Percentiles rank a stretch among this genome's conserved stretches.
Evolutionary conservation across 2,329 filamentous ascomycete species (phyloP).

Genomic region (Lachnellula cervina): DNA sequence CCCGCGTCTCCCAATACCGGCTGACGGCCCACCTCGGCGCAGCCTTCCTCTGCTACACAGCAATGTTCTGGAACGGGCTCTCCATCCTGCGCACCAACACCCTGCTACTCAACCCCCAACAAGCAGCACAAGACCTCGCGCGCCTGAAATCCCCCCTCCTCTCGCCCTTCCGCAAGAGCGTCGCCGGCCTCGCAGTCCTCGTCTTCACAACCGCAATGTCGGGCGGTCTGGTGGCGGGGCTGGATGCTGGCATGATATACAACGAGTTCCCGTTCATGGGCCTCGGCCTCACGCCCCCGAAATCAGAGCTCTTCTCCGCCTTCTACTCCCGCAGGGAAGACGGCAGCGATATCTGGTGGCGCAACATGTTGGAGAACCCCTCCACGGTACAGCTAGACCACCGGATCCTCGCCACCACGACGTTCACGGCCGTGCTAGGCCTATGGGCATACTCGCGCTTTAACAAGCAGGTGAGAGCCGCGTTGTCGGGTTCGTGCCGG

Average conservation of each 20-base stretch:
- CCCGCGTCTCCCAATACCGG: slow-evolving; percentile 90
- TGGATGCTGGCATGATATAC: slow-evolving; percentile 96
- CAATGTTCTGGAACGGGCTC: slow-evolving; percentile 89
- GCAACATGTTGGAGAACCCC: slow-evolving; percentile 96
- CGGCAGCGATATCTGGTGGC: slow-evolving; percentile 84
- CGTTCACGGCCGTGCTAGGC: slow-evolving; percentile 73
- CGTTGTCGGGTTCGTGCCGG: slow-evolving; percentile 58
- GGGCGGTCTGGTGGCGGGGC: slow-evolving; percentile 85
- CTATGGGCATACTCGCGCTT: slow-evolving; percentile 78
- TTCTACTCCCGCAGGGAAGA: slow-evolving; percentile 81
- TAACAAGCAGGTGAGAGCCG: slow-evolving; percentile 47
- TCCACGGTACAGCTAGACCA: slow-evolving; percentile 94
- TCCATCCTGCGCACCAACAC: slow-evolving; percentile 73
- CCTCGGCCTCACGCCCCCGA: slow-evolving; percentile 72
- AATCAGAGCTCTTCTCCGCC: slow-evolving; percentile 73
- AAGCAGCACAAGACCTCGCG: slow-evolving; percentile 55
- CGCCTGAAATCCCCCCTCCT: slow-evolving; percentile 64
- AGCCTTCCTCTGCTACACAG: slow-evolving; percentile 87
- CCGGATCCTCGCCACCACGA: slow-evolving; percentile 83
- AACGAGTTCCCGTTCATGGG: slow-evolving; percentile 99
- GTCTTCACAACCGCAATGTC: slow-evolving; percentile 91
- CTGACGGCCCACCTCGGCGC: slow-evolving; percentile 84
- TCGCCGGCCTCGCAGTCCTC: slow-evolving; percentile 65
- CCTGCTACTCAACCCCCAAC: slow-evolving; percentile 62
- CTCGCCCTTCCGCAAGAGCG: slow-evolving; percentile 66